A percentile compares a stretch with the other conserved stretches of the same genome.
These are phyloP conservation scores for Zymoseptoria brevis DNA, from an alignment of 2,329 filamentous ascomycete genomes.

Conservation along the genomic window DNA sequence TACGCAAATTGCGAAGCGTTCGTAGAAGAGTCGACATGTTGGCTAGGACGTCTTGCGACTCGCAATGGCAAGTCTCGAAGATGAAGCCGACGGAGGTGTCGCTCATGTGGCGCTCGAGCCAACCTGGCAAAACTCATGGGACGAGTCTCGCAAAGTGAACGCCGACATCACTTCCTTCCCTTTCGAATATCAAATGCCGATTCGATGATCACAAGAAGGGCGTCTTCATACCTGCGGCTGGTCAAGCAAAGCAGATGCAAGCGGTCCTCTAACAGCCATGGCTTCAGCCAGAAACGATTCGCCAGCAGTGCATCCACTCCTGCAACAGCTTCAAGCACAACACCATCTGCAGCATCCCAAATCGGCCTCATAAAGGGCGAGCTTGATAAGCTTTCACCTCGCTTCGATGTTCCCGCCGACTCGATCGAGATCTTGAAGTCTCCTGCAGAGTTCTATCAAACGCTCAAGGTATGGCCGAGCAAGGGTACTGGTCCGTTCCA, in stretches of 20 bases:
- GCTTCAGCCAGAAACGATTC: slow-evolving; percentile 16
- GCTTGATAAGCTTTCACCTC: slow-evolving; percentile 81
- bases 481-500: neutral
- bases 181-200: slow-evolving; percentile 7
- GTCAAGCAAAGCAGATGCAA: slow-evolving; percentile 3
- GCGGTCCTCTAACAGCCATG: slow-evolving; percentile 6
- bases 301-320: slow-evolving; percentile 19
- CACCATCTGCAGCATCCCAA: slow-evolving; percentile 39
- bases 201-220: slow-evolving; percentile 25
- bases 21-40: slow-evolving; percentile 84
- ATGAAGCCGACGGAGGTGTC: neutral
- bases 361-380: slow-evolving; percentile 60
- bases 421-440: slow-evolving; percentile 72
- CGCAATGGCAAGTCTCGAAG: slow-evolving; percentile 1
- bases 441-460: slow-evolving; percentile 84
- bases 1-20: slow-evolving; percentile 79
- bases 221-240: slow-evolving; percentile 20
- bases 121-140: neutral
- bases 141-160: neutral
- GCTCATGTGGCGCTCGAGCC: neutral
- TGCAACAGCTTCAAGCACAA: slow-evolving; percentile 11
- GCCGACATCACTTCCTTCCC: slow-evolving; percentile 1
- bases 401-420: slow-evolving; percentile 75
- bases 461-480: slow-evolving; percentile 61
- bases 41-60: slow-evolving; percentile 25